Base-by-base conservation (phyloP, 768 basidiomycete species). In the Leccinum fibrillosum region DNA sequence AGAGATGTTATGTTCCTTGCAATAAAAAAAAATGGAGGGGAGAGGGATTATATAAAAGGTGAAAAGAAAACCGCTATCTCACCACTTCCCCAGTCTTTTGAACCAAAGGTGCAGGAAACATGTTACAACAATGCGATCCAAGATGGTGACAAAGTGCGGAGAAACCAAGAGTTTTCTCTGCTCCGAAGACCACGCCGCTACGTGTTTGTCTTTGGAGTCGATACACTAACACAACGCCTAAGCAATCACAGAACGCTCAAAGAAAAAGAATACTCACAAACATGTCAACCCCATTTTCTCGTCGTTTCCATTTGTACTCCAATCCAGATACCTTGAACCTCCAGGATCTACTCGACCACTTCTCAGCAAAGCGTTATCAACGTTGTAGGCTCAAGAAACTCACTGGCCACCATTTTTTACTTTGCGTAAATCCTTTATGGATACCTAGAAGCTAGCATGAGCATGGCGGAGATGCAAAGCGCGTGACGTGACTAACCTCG, bases 281-380 rank as follows among this genome's bases (percentile, higher is more conserved):
- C 52, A 85, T 72, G 64, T 82, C 77, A 35, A 49, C 58, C 51
- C 74, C 75, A 52, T 79, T 77, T 45, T 78, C 76, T 51, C 68
- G 66, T 37, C 78, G 67, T 68, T 81, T 85, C 83, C 83, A 85
- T 61, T 84, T 85, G 73, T 84, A 85, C 62, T 81, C 79, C 28
- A 72, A 65, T 37, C 77, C 77, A 5, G 67, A 69, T 47, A 69
- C 80, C 62, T 79, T 83, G 73, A 84, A 85, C 26, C 83, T 71
- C 57, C 83, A 79, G 11, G 83, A 84, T 56, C 83, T 82, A 32
- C 8, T 10, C 51, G 49, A 30, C 32, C 30, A 30, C 12, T 30
- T 44, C 28, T 66, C 28, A 64, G 58, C n/a, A 44, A 21, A 21
- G 21, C 2, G 39, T 32, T 17, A 26, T 26, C 23, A 48, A 19